A percentile compares a stretch with the other conserved stretches of the same genome.
These are phyloP conservation scores for Beta vulgaris DNA, from an alignment of 148 eudicot genomes.

Conservation along the genomic window DNA sequence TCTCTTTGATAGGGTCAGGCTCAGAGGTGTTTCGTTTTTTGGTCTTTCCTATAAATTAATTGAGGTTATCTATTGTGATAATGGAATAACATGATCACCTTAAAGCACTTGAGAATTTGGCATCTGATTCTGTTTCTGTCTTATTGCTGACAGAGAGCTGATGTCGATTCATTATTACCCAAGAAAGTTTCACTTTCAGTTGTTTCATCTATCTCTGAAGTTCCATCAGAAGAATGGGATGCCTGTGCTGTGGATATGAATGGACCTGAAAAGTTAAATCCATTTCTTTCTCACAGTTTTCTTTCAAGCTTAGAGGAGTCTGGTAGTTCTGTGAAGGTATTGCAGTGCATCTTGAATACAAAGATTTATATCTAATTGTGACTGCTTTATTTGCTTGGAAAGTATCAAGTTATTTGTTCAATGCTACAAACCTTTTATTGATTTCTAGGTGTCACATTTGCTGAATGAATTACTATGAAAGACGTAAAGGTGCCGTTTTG, in stretches of 20 bases:
- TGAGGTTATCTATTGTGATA: slow-evolving; percentile 2
- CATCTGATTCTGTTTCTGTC: slow-evolving; percentile 6
- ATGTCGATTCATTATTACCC: slow-evolving; percentile 28
- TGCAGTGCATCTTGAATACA: slow-evolving; percentile 8
- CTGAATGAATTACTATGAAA: not conserved
- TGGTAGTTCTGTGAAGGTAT: slow-evolving; percentile 70
- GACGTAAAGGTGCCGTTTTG: not conserved
- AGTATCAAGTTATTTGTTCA: not conserved
- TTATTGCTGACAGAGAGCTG: slow-evolving; percentile 35
- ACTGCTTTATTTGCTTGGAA: slow-evolving; percentile 2
- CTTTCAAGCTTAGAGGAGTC: slow-evolving; percentile 92
- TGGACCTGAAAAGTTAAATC: slow-evolving; percentile 69
- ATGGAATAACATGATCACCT: not conserved
- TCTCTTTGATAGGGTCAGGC: slow-evolving; percentile 61
- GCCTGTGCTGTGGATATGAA: slow-evolving; percentile 73
- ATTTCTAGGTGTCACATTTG: not conserved
- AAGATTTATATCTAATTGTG: not conserved
- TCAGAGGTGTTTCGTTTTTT: slow-evolving; percentile 55
- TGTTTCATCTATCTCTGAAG: slow-evolving; percentile 71
- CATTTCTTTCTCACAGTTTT: slow-evolving; percentile 80
- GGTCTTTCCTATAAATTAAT: slow-evolving; percentile 19
- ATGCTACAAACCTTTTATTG: not conserved
- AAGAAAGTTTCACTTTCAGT: slow-evolving; percentile 63
- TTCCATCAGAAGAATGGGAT: slow-evolving; percentile 74
- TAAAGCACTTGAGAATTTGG: not conserved